Conservation (phyloP, 2,329 filamentous ascomycete genomes). For the Trichoderma sp. region DNA sequence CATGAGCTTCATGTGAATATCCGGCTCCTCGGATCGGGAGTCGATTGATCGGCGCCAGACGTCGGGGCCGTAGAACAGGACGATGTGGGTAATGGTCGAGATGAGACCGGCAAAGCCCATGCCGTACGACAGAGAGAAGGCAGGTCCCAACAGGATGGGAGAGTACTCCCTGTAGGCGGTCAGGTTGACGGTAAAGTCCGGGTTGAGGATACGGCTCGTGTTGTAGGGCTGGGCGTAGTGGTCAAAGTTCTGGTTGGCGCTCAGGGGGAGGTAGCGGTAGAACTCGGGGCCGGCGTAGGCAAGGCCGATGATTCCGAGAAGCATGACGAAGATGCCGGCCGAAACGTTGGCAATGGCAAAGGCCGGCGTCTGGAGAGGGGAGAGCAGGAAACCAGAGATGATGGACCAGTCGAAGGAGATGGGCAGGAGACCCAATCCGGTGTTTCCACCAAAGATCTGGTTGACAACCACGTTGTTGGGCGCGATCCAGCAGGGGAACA, state of each 20-base stretch:
- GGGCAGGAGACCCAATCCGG: slow-evolving; percentile 59
- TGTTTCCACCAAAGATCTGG: slow-evolving; percentile 61
- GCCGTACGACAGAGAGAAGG: slow-evolving; percentile 54
- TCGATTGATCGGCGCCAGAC: slow-evolving; percentile 37
- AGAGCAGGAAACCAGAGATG: slow-evolving; percentile 53
- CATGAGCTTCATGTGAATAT: slow-evolving; percentile 56
- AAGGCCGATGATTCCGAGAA: slow-evolving; percentile 50
- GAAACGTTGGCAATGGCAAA: slow-evolving; percentile 59
- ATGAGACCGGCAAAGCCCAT: slow-evolving; percentile 56
- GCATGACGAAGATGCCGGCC: slow-evolving; percentile 48
- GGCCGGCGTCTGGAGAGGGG: slow-evolving; percentile 58
- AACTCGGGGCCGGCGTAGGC: slow-evolving; percentile 51
- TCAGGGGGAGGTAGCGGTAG: slow-evolving; percentile 55
- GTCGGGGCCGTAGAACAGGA: slow-evolving; percentile 51
- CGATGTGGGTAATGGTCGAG: slow-evolving; percentile 50
- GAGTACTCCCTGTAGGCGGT: slow-evolving; percentile 57
- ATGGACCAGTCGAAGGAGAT: slow-evolving; percentile 66
- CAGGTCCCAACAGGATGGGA: slow-evolving; percentile 51
- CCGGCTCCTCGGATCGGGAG: slow-evolving; percentile 41
- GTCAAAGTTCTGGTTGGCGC: slow-evolving; percentile 54
- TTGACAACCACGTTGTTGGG: slow-evolving; percentile 61
- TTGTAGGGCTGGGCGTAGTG: slow-evolving; percentile 57
- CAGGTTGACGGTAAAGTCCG: slow-evolving; percentile 51
- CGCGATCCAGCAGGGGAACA: slow-evolving; percentile 60
- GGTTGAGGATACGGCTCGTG: slow-evolving; percentile 51